Base-by-base conservation (phyloP, 495 filamentous ascomycete species). In the Glonium stellatum region DNA sequence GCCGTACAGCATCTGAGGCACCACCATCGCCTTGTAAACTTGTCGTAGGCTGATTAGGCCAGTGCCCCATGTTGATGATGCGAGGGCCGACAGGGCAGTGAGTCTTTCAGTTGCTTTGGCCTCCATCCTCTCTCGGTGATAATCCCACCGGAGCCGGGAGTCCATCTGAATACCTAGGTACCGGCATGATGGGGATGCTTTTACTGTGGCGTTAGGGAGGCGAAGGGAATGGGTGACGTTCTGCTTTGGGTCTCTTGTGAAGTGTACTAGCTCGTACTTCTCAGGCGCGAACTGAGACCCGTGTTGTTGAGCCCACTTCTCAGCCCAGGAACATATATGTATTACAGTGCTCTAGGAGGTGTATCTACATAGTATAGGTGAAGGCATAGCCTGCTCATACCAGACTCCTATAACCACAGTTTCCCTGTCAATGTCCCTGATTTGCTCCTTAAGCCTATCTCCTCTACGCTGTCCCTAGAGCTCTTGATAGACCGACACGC, bases 401-500 rank as follows among this genome's bases (percentile, higher is more conserved):
- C 27, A 31, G 27, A 31, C 27, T 31, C 27, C 27, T 31, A 2
- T 47, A 47, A 44, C 44, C 44, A 22, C 44, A 47, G 44, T 47
- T 47, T 11, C 2, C n/a, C 44, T 31, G 27, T 31, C 27, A 2
- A 31, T 47, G 44, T 22, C 44, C 44, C 44, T 47, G 44, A 47
- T 47, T 47, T 47, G 44, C 44, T 47, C 44, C 44, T 47, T 47
- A 47, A 47, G 44, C 44, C n/a, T 22, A 22, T 22, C 21, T 47
- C 44, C n/a, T 22, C 44, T 18, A 9, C 9, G 27, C 27, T 31
- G 44, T 47, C n/a, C 21, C 44, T 5, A 18, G n/a, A 22, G n/a
- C 44, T 47, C 44, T 47, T 22, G 21, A 47, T 22, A 22, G n/a
- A 47, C 44, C 44, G 44, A 47, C 44, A 18, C 44, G 44, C 44